Evolutionary conservation across 768 basidiomycete genomes (phyloP), one percentile per base, ranked within the genome.

Genomic region (Tephrocybe sp.): DNA sequence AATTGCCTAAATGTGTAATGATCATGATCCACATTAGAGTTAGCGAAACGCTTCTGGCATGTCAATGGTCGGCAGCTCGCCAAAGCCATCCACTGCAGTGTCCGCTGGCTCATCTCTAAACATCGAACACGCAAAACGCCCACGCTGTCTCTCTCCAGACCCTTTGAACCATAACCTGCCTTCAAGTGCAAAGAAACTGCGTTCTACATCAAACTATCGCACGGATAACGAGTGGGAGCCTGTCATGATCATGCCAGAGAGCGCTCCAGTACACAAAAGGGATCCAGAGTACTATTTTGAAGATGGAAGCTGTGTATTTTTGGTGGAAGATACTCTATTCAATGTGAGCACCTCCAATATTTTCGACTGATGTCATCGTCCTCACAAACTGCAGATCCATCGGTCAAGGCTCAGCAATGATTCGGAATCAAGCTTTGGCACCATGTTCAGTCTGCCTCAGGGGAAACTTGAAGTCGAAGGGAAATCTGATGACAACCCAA

Each of bases 381-480:
- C 42, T 34, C 11, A 34, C 52, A 26, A 50, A 19, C 11, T 48
- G 35, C 58, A 85, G 83, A 76, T 85, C 8, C 83, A 85, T 64
- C 71, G 79, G 23, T 74, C 79, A 31, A 75, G 81, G 43, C 62
- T 89, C 49, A 82, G 83, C 16, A 76, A 73, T 53, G 85, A 88
- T 57, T 73, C 75, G 2, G 85, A 85, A 17, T 79, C 85, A 13
- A 80, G 78, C 33, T 91, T 91, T 60, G 63, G 72, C 20, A 68
- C 79, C 3, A 78, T 89, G 75, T 89, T 91, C 60, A 72, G 77
- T 4, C 67, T 90, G 19, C 87, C 88, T 3, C 79, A 82, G 61
- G 84, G 80, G 2, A 65, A 71, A 35, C 62, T 64, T 8, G 60
- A 66, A 12, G 65, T 60, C 1, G 87, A 90, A 59, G 89, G 89